A percentile compares a stretch with the other conserved stretches of the same genome.
These are phyloP conservation scores for Amphirosellinia nigrospora DNA, from an alignment of 495 filamentous ascomycete species.

Conservation along the genomic window DNA sequence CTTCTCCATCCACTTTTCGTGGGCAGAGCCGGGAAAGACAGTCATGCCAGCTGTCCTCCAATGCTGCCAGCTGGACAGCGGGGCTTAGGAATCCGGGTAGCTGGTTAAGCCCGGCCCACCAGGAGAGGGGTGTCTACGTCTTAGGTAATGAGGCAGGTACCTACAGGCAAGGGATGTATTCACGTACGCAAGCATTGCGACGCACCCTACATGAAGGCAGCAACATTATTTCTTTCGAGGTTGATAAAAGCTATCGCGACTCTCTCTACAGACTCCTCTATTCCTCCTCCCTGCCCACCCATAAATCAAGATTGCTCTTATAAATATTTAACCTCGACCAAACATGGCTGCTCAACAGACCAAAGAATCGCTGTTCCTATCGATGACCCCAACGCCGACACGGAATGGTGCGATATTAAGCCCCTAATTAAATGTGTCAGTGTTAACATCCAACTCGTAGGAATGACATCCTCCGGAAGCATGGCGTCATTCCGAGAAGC, in stretches of 20 bases:
- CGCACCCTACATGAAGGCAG: conserved; percentile 8
- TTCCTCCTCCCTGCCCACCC: background rate
- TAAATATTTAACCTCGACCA: conserved; percentile 30
- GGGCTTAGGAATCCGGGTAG: background rate
- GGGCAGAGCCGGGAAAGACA: background rate
- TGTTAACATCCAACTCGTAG: conserved; percentile 51
- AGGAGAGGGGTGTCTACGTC: conserved; percentile 12
- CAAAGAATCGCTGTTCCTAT: conserved; percentile 77
- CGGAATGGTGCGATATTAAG: conserved; percentile 76
- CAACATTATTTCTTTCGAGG: background rate
- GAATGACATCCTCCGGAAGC: conserved; percentile 98
- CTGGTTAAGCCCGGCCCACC: background rate
- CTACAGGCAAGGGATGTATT: background rate
- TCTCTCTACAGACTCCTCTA: background rate
- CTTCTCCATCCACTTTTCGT: conserved; percentile 28
- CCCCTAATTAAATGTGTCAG: conserved; percentile 23
- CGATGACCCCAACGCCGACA: conserved; percentile 94
- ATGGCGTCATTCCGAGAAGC: conserved; percentile 97
- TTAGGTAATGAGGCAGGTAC: background rate
- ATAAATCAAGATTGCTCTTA: background rate
- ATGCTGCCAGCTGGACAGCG: conserved; percentile 7
- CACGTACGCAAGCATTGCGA: conserved; percentile 9
- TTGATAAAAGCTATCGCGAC: background rate
- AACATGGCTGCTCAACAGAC: conserved; percentile 76
- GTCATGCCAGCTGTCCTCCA: background rate